Conservation (phyloP, 352 stramenopile genomes). For the Globisporangium cylindrosporum region DNA sequence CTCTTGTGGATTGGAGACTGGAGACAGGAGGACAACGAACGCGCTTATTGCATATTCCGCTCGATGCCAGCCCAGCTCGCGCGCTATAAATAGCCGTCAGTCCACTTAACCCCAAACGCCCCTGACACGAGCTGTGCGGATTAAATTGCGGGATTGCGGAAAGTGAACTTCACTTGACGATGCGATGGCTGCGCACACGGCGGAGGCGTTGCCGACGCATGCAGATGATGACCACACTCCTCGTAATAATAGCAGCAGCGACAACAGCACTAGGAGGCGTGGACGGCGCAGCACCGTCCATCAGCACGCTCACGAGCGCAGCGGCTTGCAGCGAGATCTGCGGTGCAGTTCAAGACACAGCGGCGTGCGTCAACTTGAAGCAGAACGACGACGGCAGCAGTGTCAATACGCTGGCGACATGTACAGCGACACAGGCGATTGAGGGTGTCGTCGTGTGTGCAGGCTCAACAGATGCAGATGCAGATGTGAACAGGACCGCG, state of each 20-base stretch:
- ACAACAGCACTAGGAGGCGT: not conserved
- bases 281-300: not conserved
- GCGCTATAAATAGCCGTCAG: not conserved
- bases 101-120: not conserved
- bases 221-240: not conserved
- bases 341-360: not conserved
- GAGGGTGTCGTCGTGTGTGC: slow-evolving; percentile 5
- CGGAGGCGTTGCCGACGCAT: not conserved
- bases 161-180: not conserved
- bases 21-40: too few species aligned
- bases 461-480: not conserved
- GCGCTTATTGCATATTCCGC: not conserved
- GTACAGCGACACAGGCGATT: not conserved
- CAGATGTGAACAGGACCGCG: not conserved
- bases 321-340: slow-evolving; percentile 13
- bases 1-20: not conserved
- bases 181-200: not conserved
- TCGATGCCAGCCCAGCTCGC: too few species aligned
- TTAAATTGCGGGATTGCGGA: not conserved
- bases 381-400: not conserved
- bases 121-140: not conserved
- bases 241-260: not conserved
- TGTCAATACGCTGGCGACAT: not conserved
- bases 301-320: not conserved
- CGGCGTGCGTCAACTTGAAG: slow-evolving; percentile 9